Base-by-base conservation (phyloP, 2,329 filamentous ascomycete species). In the Alternaria hordeiaustralica region DNA sequence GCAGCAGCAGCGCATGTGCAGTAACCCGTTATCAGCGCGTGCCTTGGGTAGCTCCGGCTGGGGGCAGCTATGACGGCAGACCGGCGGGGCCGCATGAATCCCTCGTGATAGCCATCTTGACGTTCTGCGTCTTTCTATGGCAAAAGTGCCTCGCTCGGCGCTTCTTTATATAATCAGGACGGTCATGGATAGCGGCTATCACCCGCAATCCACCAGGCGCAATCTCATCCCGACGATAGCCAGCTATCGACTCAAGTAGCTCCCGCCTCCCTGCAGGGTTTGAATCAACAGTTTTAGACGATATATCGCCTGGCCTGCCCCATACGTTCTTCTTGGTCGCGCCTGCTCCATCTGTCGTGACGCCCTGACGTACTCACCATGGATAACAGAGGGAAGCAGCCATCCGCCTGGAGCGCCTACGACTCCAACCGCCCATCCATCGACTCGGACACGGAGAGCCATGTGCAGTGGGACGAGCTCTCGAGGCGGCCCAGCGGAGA, bases 351-450 rank as follows among this genome's bases (percentile, higher is more conserved):
- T 23, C 49, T 43, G 41, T 55, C 54, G 25, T 59, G 56, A 50
- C 23, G 36, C 36, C 36, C 36, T 56, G 54, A 51, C 49, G 33
- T 57, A 45, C 59, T 67, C 56, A 56, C 63, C 61, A 80, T 81
- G 79, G 78, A 79, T 61, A 77, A 78, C 64, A 71, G 70, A 64
- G 76, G 76, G 58, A 80, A 79, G 67, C 79, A 79, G 70, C 83
- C 83, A n/a, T 72, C 82, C 28, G 81, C 76, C 30, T 85, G 83
- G 83, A 75, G 79, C 61, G 79, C 80, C 56, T 84, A 84, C 70
- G 82, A 84, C 56, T 79, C 79, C 61, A 78, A 80, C 57, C 70
- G 79, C 55, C 79, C 77, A 36, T 84, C 83, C 1, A 71, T 81
- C 20, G 81, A 76, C 55, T 84, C 82, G 1, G 60, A 62, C 7